phyloP scores from a whole-genome alignment of 2,329 filamentous ascomycete species.

The Aspergillus clavatus region DNA sequence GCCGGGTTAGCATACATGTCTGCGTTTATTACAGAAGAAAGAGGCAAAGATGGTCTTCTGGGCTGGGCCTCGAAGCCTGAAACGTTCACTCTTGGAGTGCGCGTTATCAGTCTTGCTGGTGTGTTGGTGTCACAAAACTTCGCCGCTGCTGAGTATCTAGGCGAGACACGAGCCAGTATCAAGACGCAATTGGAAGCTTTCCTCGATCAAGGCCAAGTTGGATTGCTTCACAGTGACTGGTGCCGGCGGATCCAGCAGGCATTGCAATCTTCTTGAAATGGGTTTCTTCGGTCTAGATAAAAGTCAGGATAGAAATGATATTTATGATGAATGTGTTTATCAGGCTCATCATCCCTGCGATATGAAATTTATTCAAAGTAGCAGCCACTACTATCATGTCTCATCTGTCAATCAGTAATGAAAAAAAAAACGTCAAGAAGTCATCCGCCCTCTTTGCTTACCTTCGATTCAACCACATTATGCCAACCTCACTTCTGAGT shows the following conservation, averaged over 20 bases:
- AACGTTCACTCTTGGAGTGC: slow-evolving; percentile 52
- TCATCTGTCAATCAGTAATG: too few relatives aligned
- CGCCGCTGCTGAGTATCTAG: slow-evolving; percentile 13
- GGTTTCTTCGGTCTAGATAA: slow-evolving; percentile 14
- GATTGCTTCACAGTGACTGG: slow-evolving; percentile 31
- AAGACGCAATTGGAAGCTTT: slow-evolving; percentile 23
- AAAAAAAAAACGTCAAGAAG: too few relatives aligned
- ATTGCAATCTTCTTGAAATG: slow-evolving; percentile 12
- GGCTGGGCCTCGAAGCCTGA: slow-evolving; percentile 68
- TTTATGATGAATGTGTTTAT: not conserved
- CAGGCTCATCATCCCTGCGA: too few relatives aligned
- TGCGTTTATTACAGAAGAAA: slow-evolving; percentile 24
- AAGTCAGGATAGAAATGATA: slow-evolving; percentile 14
- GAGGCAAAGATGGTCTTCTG: slow-evolving; percentile 58
- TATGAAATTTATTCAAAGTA: too few relatives aligned
- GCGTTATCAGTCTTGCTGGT: slow-evolving; percentile 36
- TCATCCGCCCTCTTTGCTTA: too few relatives aligned
- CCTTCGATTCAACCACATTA: too few relatives aligned
- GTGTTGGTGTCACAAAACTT: slow-evolving; percentile 26
- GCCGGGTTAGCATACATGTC: slow-evolving; percentile 28
- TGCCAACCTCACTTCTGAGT: too few relatives aligned
- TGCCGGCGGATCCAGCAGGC: slow-evolving; percentile 25
- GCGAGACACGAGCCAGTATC: slow-evolving; percentile 13
- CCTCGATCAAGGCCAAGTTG: slow-evolving; percentile 17
- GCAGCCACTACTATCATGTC: too few relatives aligned